Conservation (phyloP, 148 eudicot genomes). For the Nepenthes mirabilis region DNA sequence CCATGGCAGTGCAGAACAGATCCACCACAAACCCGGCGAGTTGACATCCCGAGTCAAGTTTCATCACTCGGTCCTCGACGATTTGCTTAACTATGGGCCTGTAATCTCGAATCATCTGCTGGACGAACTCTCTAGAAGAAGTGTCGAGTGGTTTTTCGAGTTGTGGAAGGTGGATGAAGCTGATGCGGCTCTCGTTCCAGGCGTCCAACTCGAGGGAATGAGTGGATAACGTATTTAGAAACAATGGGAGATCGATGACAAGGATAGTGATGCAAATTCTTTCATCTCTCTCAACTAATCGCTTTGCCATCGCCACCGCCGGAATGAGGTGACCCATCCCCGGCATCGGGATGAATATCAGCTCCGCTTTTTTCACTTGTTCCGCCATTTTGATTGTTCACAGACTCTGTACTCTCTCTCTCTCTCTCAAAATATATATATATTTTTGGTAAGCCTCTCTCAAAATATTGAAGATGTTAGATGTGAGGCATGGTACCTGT, state of each 20-base stretch:
- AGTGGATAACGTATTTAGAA: not conserved
- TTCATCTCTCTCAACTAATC: not conserved
- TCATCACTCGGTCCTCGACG: not conserved
- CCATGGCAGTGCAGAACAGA: conserved; percentile 13
- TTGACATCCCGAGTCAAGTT: not conserved
- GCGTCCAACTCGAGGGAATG: not conserved
- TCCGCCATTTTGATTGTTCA: not conserved
- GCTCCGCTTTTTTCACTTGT: not conserved
- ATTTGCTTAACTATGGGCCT: not conserved
- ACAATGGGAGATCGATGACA: not conserved
- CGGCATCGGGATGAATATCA: conserved; percentile 4
- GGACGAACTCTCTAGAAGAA: not conserved
- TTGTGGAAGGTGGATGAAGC: not conserved
- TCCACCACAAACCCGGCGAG: conserved; percentile 14
- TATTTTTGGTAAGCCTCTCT: no score
- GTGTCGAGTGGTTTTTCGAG: not conserved
- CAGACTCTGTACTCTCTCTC: no score
- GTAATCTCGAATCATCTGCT: not conserved
- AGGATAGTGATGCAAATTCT: conserved; percentile 1
- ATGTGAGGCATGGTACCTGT: no score
- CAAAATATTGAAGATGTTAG: no score
- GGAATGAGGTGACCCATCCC: conserved; percentile 8
- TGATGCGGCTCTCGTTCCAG: not conserved
- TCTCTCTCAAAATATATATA: no score
- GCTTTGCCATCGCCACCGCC: conserved; percentile 1